Base-by-base conservation (phyloP, 768 basidiomycete species). In the Mycena galericulata region DNA sequence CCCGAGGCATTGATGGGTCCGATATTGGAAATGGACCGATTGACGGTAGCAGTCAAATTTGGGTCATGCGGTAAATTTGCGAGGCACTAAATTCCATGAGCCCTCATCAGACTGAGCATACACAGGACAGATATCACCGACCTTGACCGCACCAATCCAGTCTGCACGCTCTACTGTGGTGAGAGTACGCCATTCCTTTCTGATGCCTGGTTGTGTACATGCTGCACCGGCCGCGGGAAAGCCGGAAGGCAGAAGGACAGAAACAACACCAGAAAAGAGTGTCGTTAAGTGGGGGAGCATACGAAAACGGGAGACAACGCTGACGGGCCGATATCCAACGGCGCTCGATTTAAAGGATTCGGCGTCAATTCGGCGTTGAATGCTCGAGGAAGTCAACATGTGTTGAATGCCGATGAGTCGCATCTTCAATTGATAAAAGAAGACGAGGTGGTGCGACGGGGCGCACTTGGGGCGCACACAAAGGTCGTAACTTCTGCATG, bases 111-210 rank as follows among this genome's bases (percentile, higher is more conserved):
- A 53, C 18, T 14, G 26, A 50, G 26, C 10, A 6, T 32, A 36
- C 10, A 18, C 9, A 38, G 43, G 9, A 32, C 17, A 50, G 14
- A 38, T 24, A 46, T 1, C 18, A 17, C 41, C 66, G 27, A 71
- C 70, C 15, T 69, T 72, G 8, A 74, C 71, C 5, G 71, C 68
- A 6, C 45, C n/a, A 22, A 74, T 68, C 73, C 73, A 74, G 20
- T 72, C 58, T 1, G 65, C 53, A 6, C 63, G 60, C 56, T 74
- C 71, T 10, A 36, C 50, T 36, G 18, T 47, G 8, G 51, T 64
- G 22, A 74, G 55, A 17, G 70, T 58, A n/a, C 73, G 73, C 73
- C 73, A 74, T 62, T 74, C 73, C 54, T 65, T 74, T 8, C 73
- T 38, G 18, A 74, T 65, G 9, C 66, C 59, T n/a, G 73, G 73